Base-by-base conservation (phyloP, 225 moss, liverwort and hornwort species). In the Straminergon stramineum region DNA sequence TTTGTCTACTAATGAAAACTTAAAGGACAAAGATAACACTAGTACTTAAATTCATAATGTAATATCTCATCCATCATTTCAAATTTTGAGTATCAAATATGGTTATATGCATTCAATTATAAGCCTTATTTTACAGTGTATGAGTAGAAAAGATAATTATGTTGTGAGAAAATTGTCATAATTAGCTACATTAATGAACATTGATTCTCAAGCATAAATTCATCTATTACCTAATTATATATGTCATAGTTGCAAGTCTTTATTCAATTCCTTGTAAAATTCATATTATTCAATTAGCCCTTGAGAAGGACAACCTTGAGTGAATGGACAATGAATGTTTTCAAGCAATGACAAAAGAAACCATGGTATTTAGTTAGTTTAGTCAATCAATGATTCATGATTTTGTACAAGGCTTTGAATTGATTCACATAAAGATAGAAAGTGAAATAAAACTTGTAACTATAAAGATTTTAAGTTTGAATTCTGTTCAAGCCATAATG, bases 231-330 rank as follows among this genome's bases (percentile, higher is more conserved):
- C 24, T 70, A 39, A 21, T 69, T n/a, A 22, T 69, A 35, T 20
- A 35, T 35, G 19, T 8, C 8, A 26, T 41, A 71, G 26, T 0
- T 71, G 0, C 3, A 32, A 0, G 15, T 71, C 71, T 39, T 41
- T 26, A 71, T 8, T 71, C 41, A 8, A 71, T 41, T 41, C 15
- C 5, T 26, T 71, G 2, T 71, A 41, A 37, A 41, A 41, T 26
- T 71, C 26, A 26, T 4, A 71, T 26, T 27, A 43, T 27, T 43
- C 9, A 43, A 26, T 26, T 43, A 23, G 24, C 0, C 27, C 27
- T 5, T 15, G 0, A 27, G 8, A 23, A 3, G 14, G 11, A 41
- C 3, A 0, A 9, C 9, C 15, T 73, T 2, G 0, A 23, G 3
- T 9, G 0, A 5, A 5, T 26, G 9, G 41, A 71, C 9, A 41